A percentile compares a stretch with the other conserved stretches of the same genome.
phyloP scores from a whole-genome alignment of 2,329 filamentous ascomycete genomes.

The Hymenoscyphus linearis region DNA sequence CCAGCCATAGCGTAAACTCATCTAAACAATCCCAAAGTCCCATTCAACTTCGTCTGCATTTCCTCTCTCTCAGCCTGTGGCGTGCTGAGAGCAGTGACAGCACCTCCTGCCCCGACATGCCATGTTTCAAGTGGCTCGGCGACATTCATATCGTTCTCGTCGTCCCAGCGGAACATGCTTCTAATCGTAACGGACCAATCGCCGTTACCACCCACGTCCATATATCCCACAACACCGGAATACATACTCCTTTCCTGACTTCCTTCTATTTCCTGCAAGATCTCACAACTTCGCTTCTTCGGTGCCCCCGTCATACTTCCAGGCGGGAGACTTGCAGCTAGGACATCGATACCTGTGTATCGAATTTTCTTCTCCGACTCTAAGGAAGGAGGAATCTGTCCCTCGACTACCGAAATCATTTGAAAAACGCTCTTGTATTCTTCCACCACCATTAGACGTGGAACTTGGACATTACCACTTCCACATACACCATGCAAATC shows the following conservation, averaged over 20 bases:
- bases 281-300: constrained; percentile 86
- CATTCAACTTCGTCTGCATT: constrained; percentile 66
- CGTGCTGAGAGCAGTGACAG: constrained; percentile 80
- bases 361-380: constrained; percentile 14
- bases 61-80: constrained; percentile 80
- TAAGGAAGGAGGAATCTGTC: constrained; percentile 43
- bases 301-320: constrained; percentile 97
- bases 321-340: constrained; percentile 74
- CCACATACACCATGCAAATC: constrained; percentile 84
- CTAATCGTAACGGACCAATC: constrained; percentile 92
- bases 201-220: constrained; percentile 77
- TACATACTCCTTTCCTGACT: constrained; percentile 66
- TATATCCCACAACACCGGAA: constrained; percentile 83
- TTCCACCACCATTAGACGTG: constrained; percentile 78
- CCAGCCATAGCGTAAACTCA: not conserved
- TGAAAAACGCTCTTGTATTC: constrained; percentile 89
- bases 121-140: constrained; percentile 52
- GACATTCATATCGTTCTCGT: constrained; percentile 40
- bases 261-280: constrained; percentile 65
- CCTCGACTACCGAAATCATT: constrained; percentile 84
- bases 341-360: constrained; percentile 66
- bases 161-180: constrained; percentile 69
- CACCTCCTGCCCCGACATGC: constrained; percentile 85
- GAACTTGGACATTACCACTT: constrained; percentile 65
- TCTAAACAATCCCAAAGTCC: constrained; percentile 27